Evolutionary conservation across 257 asterid genomes (phyloP).

Genomic region (Petrea volubilis): DNA sequence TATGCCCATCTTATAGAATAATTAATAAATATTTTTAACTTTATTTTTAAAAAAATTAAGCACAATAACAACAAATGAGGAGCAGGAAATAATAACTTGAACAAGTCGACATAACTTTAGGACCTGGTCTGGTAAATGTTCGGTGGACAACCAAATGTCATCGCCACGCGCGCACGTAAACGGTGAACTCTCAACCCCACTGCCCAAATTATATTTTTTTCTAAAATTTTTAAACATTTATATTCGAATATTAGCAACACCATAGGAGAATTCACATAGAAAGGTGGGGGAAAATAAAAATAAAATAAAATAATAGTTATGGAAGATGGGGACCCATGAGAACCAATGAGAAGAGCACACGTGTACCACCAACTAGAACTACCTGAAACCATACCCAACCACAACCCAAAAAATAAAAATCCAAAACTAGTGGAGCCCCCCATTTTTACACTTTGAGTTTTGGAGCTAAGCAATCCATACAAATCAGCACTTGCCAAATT

Average conservation of each 20-base stretch:
- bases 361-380: constrained; percentile 49
- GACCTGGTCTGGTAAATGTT: too few relatives aligned
- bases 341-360: constrained; percentile 22
- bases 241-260: not conserved
- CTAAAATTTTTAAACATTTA: not conserved
- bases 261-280: not conserved
- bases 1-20: too few relatives aligned
- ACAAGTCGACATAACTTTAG: too few relatives aligned
- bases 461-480: constrained; percentile 22
- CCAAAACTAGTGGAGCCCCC: constrained; percentile 38
- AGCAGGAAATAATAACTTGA: too few relatives aligned
- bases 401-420: constrained; percentile 27
- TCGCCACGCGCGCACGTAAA: too few relatives aligned
- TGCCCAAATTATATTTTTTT: not conserved
- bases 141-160: too few relatives aligned
- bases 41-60: too few relatives aligned
- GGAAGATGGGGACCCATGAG: constrained; percentile 9
- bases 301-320: not conserved
- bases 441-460: constrained; percentile 1
- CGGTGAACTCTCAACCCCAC: too few relatives aligned
- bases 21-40: too few relatives aligned
- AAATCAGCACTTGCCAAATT: constrained; percentile 39
- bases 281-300: not conserved
- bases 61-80: too few relatives aligned
- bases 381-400: constrained; percentile 34